These are phyloP conservation scores for Escallonia rubra DNA, from an alignment of 129 eudicot genomes.

Conservation along the genomic window DNA sequence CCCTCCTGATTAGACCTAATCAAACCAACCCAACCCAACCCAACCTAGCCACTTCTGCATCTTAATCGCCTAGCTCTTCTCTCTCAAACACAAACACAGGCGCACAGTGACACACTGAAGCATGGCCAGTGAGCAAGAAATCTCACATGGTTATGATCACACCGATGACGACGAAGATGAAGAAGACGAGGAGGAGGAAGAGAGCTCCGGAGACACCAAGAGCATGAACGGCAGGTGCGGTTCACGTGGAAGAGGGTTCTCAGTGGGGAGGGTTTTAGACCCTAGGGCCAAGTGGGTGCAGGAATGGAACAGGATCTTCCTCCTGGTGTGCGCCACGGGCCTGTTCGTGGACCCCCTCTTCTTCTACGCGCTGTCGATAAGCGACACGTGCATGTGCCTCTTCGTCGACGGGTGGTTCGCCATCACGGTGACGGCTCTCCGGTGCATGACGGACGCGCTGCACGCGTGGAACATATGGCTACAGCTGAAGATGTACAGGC, in stretches of 20 bases:
- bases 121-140: constrained; percentile 27
- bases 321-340: constrained; percentile 60
- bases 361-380: constrained; percentile 70
- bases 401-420: constrained; percentile 91
- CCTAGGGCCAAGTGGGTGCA: constrained; percentile 69
- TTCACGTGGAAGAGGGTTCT: constrained; percentile 22
- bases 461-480: constrained; percentile 97
- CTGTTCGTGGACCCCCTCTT: constrained; percentile 86
- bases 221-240: constrained; percentile 6
- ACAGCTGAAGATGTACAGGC: constrained; percentile 58
- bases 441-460: constrained; percentile 69
- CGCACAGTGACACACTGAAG: not conserved
- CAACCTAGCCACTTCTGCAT: not conserved
- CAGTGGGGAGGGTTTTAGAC: constrained; percentile 35
- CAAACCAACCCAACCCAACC: not conserved
- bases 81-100: constrained; percentile 13
- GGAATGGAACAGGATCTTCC: constrained; percentile 80
- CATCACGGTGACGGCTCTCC: constrained; percentile 60
- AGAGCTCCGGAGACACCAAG: constrained; percentile 9
- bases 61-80: not conserved
- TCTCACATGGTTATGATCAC: constrained; percentile 19
- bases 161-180: constrained; percentile 7
- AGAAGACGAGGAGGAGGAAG: constrained; percentile 28
- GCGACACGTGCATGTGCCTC: constrained; percentile 73
- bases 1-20: constrained; percentile 2